phyloP scores from a whole-genome alignment of 805 yeast genomes.

The Clavispora santaluciae region DNA sequence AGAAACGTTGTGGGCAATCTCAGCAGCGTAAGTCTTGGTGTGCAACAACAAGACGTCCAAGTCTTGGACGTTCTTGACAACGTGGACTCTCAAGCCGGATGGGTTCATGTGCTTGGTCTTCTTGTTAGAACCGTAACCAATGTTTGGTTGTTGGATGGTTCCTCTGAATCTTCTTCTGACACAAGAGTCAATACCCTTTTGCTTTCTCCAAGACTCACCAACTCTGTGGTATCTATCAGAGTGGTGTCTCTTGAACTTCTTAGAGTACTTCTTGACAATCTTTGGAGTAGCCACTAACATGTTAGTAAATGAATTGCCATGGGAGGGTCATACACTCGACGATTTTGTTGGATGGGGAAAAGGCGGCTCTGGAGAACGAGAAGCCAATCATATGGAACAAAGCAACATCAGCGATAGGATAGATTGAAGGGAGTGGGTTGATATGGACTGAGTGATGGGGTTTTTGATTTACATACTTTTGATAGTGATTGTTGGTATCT shows the following conservation, averaged over 20 bases:
- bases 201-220: constrained; percentile 99
- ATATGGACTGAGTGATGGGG: background rate
- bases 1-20: constrained; percentile 98
- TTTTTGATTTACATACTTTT: constrained; percentile 14
- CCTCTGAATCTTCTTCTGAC: constrained; percentile 99
- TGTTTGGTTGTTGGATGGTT: constrained; percentile 97
- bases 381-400: background rate
- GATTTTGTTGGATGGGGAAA: background rate
- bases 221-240: constrained; percentile 99
- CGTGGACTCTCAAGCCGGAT: constrained; percentile 96
- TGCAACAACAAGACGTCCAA: constrained; percentile 94
- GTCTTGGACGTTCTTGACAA: constrained; percentile 88
- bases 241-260: constrained; percentile 99
- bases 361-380: background rate
- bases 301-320: constrained; percentile 16
- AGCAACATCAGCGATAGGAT: background rate
- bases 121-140: constrained; percentile 99
- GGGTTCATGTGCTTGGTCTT: constrained; percentile 94
- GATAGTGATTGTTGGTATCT: constrained; percentile 13
- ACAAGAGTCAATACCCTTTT: constrained; percentile 99
- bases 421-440: background rate
- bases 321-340: background rate
- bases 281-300: constrained; percentile 91
- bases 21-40: constrained; percentile 99
- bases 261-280: constrained; percentile 99